Conservation (phyloP, 2,329 filamentous ascomycete genomes). For the Cladosporium cucumerinum region DNA sequence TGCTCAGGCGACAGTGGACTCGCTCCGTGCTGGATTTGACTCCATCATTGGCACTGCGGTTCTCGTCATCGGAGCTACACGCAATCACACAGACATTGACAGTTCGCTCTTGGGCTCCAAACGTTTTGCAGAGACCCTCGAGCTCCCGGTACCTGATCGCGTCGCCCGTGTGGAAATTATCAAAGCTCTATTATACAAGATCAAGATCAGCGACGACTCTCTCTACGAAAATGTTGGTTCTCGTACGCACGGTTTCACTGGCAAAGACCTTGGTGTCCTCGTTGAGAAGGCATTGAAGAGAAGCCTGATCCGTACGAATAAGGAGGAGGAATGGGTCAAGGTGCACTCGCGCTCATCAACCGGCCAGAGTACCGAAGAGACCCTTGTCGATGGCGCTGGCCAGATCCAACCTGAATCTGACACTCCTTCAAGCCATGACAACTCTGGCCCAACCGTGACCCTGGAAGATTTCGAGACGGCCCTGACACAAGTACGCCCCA, state of each 20-base stretch:
- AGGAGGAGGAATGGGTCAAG: slow-evolving; percentile 22
- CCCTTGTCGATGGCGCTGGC: slow-evolving; percentile 17
- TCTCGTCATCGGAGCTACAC: slow-evolving; percentile 71
- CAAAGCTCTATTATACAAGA: slow-evolving; percentile 53
- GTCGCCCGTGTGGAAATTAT: slow-evolving; percentile 71
- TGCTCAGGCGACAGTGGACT: slow-evolving; percentile 26
- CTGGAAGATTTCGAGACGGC: slow-evolving; percentile 61
- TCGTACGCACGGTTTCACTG: slow-evolving; percentile 83
- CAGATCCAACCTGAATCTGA: background rate
- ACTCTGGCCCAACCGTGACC: slow-evolving; percentile 12
- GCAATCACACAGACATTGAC: slow-evolving; percentile 70
- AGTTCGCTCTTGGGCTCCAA: slow-evolving; percentile 61
- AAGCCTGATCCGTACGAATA: slow-evolving; percentile 35
- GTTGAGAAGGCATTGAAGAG: slow-evolving; percentile 52
- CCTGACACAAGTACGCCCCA: slow-evolving; percentile 68
- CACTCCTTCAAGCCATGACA: background rate
- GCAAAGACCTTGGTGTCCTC: slow-evolving; percentile 68
- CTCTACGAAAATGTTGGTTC: slow-evolving; percentile 60
- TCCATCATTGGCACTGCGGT: slow-evolving; percentile 56
- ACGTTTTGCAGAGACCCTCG: slow-evolving; percentile 65
- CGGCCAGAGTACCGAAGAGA: background rate
- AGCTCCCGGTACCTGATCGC: slow-evolving; percentile 73
- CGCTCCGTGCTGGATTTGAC: slow-evolving; percentile 54
- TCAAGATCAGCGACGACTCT: slow-evolving; percentile 46
- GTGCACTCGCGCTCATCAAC: slow-evolving; percentile 6